These are phyloP conservation scores for Tulasnella sp. DNA, from an alignment of 768 basidiomycete species.

Conservation along the genomic window DNA sequence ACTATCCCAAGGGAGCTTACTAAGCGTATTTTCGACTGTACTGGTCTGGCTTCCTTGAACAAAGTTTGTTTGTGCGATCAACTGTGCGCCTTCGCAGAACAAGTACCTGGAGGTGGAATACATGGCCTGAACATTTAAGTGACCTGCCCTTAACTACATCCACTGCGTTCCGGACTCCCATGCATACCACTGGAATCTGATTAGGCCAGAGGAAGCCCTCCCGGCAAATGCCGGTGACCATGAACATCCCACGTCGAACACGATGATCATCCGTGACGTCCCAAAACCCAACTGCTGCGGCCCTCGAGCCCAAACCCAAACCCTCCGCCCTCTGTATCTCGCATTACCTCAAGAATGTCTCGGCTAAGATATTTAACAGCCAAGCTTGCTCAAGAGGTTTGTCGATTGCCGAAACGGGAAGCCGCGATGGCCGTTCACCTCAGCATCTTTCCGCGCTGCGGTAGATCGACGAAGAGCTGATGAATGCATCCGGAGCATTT, in stretches of 20 bases:
- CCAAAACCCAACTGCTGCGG: not conserved
- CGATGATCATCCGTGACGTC: not conserved
- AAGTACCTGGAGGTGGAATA: too few species aligned
- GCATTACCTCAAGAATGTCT: not conserved
- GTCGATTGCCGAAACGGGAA: slow-evolving; percentile 8
- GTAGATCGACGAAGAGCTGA: slow-evolving; percentile 92
- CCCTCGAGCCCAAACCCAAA: not conserved
- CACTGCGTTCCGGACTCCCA: too few species aligned
- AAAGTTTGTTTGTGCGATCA: too few species aligned
- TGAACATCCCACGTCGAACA: slow-evolving; percentile 6
- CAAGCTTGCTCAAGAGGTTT: slow-evolving; percentile 70
- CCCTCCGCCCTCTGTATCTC: not conserved
- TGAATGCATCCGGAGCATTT: slow-evolving; percentile 84
- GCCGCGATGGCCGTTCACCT: not conserved
- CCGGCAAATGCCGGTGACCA: too few species aligned
- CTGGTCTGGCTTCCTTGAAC: too few species aligned
- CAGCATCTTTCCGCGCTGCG: not conserved
- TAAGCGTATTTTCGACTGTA: too few species aligned
- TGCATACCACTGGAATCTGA: too few species aligned
- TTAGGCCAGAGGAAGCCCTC: too few species aligned
- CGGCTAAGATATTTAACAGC: slow-evolving; percentile 64
- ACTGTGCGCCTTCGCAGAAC: too few species aligned
- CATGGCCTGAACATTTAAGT: too few species aligned
- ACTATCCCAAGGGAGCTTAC: too few species aligned
- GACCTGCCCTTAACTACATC: too few species aligned